These are phyloP conservation scores for Zea luxurians DNA, from an alignment of 176 grass and related monocot genomes.

Conservation along the genomic window DNA sequence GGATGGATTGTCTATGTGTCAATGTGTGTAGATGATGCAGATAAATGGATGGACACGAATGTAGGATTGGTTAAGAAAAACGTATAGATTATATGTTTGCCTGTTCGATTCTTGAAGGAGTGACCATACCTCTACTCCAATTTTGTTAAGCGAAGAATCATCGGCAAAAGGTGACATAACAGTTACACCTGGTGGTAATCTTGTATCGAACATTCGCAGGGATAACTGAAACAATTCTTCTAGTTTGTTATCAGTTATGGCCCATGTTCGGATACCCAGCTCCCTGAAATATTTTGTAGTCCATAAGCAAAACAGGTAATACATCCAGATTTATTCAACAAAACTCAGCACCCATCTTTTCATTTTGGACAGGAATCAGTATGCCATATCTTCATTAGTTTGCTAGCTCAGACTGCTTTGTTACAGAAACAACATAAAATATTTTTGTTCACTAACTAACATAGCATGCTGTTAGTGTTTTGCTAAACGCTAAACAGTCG, in stretches of 20 bases:
- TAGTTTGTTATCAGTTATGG: conserved; percentile 58
- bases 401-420: conserved; percentile 5
- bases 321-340: not conserved
- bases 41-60: conserved; percentile 8
- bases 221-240: conserved; percentile 70
- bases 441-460: not conserved
- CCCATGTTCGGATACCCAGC: conserved; percentile 73
- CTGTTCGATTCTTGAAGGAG: not conserved
- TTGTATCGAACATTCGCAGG: conserved; percentile 90
- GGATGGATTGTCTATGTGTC: not conserved
- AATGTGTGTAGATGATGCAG: not conserved
- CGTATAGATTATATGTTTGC: not conserved
- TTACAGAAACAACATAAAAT: conserved; percentile 16
- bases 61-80: not conserved
- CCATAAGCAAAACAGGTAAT: conserved; percentile 20
- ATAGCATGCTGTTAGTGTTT: not conserved
- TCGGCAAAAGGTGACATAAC: conserved; percentile 78
- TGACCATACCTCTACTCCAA: conserved; percentile 67
- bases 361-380: not conserved
- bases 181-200: conserved; percentile 85
- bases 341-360: not conserved
- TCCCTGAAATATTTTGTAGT: conserved; percentile 57
- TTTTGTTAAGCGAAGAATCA: conserved; percentile 73
- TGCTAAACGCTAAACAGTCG: not conserved
- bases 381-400: conserved; percentile 21